phyloP scores from a whole-genome alignment of 129 eudicot species.

The Flaveria robusta region DNA sequence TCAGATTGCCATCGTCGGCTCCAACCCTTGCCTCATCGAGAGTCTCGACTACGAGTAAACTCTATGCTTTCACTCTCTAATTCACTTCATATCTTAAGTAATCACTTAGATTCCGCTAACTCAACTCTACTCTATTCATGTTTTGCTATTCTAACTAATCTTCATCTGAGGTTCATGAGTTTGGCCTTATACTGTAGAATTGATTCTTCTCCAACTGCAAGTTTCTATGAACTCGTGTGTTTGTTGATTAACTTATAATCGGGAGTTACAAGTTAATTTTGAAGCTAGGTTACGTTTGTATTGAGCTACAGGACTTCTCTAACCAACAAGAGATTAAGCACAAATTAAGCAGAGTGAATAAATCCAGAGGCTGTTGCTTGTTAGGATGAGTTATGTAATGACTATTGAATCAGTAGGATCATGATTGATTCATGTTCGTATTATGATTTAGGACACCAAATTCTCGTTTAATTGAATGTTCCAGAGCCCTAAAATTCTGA shows the following conservation, averaged over 20 bases:
- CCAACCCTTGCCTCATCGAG: conserved; percentile 72
- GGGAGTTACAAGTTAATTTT: neutral
- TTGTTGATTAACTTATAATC: conserved; percentile 1
- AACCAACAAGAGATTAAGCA: neutral
- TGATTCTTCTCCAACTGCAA: conserved; percentile 11
- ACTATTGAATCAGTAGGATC: neutral
- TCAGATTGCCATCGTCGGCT: conserved; percentile 83
- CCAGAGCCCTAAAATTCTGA: neutral
- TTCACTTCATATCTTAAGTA: neutral
- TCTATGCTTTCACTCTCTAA: neutral
- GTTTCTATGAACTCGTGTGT: neutral
- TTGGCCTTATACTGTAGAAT: neutral
- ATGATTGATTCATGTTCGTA: neutral
- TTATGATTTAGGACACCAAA: neutral
- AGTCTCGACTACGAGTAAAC: conserved; percentile 88
- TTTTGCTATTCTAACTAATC: neutral
- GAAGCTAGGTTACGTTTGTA: neutral
- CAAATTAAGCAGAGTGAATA: neutral
- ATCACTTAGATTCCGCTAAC: neutral
- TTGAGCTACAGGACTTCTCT: neutral
- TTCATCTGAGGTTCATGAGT: conserved; percentile 1
- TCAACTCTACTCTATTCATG: neutral
- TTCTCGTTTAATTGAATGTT: neutral
- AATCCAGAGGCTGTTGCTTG: neutral
- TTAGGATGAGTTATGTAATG: conserved; percentile 4